Base-by-base conservation (phyloP, 2,329 filamentous ascomycete genomes). In the Ceratocystis destructans region DNA sequence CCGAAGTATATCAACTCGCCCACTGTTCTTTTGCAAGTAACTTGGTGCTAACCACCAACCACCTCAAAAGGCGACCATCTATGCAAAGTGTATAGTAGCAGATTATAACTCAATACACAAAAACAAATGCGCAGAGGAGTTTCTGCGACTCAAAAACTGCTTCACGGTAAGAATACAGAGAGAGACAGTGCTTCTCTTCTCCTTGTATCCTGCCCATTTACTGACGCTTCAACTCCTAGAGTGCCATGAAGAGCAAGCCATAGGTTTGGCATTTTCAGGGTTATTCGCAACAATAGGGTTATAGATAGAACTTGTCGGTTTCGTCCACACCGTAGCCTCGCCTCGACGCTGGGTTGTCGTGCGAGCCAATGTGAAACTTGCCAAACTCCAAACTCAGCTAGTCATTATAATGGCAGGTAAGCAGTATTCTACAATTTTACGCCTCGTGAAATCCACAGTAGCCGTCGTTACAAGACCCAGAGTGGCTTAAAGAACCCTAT, bases 61-160 rank as follows among this genome's bases (percentile, higher is more conserved):
- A 25, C n/a, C 48, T 7, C 12, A 25, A 17, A 20, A 97, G 93
- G 88, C 90, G 64, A 81, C 90, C 2, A 79, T 83, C 12, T 99
- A 97, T 73, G 94, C 93, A 70, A 92, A 91, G 79, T 99, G 94
- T 74, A 86, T 99, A 70, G 83, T 93, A 63, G 84, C 85, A 48
- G 93, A 97, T 73, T 97, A 96, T 77, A 93, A 93, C 73, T 84
- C 90, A 3, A 84, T 96, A 2, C 83, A 91, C 71, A 96, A 96
- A 73, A 90, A 96, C 73, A 94, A 94, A 79, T 99, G 94, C 73
- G 80, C 82, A 3, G 85, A 84, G 67, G 91, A 96, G 73, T 97
- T 99, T 71, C 79, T 94, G 75, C 85, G 79, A 70, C 75, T 97
- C 62, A 96, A 96, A 74, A 81, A 96, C 70, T 97, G 93, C 73